Conservation (phyloP, 768 basidiomycete species). For the Tulasnella sp. region DNA sequence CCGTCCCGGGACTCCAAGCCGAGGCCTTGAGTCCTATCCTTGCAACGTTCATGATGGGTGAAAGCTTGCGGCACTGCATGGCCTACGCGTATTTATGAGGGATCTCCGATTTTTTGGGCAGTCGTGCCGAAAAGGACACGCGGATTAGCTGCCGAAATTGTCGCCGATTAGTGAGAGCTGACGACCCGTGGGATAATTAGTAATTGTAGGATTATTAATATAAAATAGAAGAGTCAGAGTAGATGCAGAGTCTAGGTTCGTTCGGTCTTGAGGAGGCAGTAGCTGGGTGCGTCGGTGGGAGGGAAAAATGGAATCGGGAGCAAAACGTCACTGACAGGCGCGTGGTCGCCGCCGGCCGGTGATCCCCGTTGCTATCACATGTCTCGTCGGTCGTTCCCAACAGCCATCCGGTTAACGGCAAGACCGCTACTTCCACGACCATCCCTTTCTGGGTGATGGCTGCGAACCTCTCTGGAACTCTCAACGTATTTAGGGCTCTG, state of each 20-base stretch:
- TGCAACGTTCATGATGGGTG: not conserved
- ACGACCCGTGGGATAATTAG: not conserved
- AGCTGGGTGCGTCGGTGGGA: not conserved
- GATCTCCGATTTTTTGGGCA: not conserved
- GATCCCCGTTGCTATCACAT: constrained; percentile 16
- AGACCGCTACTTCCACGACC: not conserved
- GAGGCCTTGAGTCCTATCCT: not conserved
- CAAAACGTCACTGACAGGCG: not conserved
- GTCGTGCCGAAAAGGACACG: constrained; percentile 4
- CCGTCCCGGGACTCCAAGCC: not conserved
- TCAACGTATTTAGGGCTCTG: constrained; percentile 41
- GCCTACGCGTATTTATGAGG: not conserved
- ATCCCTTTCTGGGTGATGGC: not conserved
- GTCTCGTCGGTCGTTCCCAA: not conserved
- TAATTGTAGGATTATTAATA: not conserved
- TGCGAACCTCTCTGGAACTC: constrained; percentile 31
- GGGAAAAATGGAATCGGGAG: not conserved
- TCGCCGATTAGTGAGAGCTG: not conserved
- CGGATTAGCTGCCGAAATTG: constrained; percentile 17
- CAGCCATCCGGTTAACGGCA: not conserved
- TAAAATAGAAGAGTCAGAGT: not conserved
- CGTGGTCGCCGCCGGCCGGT: not conserved
- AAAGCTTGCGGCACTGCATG: not conserved
- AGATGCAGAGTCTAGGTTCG: not conserved
- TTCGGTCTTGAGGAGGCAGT: not conserved